Evolutionary conservation across 1,284 basidiomycete genomes (phyloP), one percentile per base, ranked within the genome.

Genomic region (Hemileia vastatrix): DNA sequence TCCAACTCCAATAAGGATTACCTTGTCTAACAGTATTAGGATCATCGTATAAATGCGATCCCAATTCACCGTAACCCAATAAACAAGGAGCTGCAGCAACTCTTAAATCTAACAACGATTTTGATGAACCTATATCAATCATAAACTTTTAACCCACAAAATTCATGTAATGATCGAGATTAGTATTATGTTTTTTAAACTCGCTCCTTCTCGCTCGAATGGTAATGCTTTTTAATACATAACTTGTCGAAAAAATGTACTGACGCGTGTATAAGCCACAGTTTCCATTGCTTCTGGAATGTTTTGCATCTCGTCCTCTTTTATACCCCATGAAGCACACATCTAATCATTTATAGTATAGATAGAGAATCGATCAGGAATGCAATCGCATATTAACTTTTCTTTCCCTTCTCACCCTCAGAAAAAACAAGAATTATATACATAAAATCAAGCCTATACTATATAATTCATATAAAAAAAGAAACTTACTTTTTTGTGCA

Each of bases 51-150:
- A 93, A 64, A 54, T 71, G 68, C 45, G 89, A 77, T 0, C 91
- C 93, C 0, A 94, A 88, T 75, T 95, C 89, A n/a, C 90, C 93
- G 71, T 96, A 97, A 0, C 93, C 93, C 0, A 95, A 78, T 11
- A 95, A 79, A 74, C 93, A 97, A 3, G 88, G 86, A 15, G 86
- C 83, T 1, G 93, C 82, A 0, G 89, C 88, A 73, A 95, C 85
- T 21, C 88, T 77, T 9, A 93, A 78, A 65, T 84, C 85, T 27
- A 84, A 82, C 11, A 83, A 76, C 71, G 91, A 88, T 3, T 90
- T 80, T 72, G 83, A 83, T 13, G 87, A 71, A 0, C 87, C 88
- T 0, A 83, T 79, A 73, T 93, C 87, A 23, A 93, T 77, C 27
- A 94, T 80, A 77, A 86, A 94, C n/a, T 86, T 84, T 1, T 82